Evolutionary conservation across 371 early-diverging fungal genomes (phyloP), one percentile per base, ranked within the genome.

Genomic region (Massospora cicadina): DNA sequence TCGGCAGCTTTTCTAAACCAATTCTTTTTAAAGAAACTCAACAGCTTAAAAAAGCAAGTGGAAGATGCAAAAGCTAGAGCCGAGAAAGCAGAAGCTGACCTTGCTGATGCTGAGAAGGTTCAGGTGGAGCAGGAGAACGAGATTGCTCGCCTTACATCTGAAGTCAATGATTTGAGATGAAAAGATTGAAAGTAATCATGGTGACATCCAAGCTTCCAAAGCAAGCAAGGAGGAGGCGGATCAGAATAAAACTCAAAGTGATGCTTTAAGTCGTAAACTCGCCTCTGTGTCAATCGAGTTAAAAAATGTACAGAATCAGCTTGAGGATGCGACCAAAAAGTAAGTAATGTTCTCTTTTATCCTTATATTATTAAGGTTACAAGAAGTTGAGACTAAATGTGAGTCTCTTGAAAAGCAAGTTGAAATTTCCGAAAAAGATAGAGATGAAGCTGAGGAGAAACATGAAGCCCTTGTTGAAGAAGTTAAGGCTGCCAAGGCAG

Each of bases 401-500:
- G 63, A 63, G 55, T 54, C 43, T 7, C 27, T 63, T 2, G 63
- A 63, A 54, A 53, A 63, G 29, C 55, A 63, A 54, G 55, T 53
- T 23, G 63, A 63, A 26, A 21, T 24, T 31, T 24, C 55, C 28
- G 63, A 63, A 25, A n/a, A 21, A 7, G 29, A 63, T 17, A 31
- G 55, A 25, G n/a, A 53, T 54, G 63, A 53, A 53, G 53, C 55
- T 25, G 63, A 63, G 55, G 63, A 63, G 28, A 63, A 53, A 54
- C 23, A 63, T 54, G 63, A 63, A 63, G 24, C 26, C 26, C 55
- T 63, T 23, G 29, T 17, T 2, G 54, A 63, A 54, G 63, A 63
- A 30, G 55, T 63, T 30, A 63, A 63, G 55, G 27, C 54, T 33
- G 63, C 63, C 21, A 63, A 63, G 28, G 63, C 54, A 13, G 63